Conservation (phyloP, 2,329 filamentous ascomycete species). For the Aspergillus latus region DNA sequence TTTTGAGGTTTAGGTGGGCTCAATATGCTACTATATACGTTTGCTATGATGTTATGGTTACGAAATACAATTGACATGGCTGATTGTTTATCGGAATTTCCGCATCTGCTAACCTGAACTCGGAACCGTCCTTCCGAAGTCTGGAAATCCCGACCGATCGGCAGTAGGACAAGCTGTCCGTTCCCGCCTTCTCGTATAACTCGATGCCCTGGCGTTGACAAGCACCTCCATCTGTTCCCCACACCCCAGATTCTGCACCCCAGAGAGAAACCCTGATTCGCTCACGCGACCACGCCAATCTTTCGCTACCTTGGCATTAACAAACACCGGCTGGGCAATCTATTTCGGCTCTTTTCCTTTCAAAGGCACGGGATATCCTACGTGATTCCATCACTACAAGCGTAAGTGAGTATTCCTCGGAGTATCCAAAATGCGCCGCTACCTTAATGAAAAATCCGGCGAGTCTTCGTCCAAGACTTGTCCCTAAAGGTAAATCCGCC, state of each 20-base stretch:
- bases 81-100: slow-evolving; percentile 1
- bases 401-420: neutral
- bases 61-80: neutral
- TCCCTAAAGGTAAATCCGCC: neutral
- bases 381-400: neutral
- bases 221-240: neutral
- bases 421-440: neutral
- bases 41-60: slow-evolving; percentile 9
- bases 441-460: neutral
- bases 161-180: neutral
- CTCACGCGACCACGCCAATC: neutral
- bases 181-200: neutral
- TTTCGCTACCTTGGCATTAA: neutral
- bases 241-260: neutral
- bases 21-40: neutral
- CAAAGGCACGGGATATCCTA: neutral
- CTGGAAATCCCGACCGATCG: slow-evolving; percentile 5
- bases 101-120: neutral
- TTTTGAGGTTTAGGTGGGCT: neutral
- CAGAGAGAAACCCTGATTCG: neutral
- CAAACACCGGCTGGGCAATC: neutral
- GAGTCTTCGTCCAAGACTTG: too few relatives aligned
- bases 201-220: neutral
- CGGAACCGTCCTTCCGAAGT: neutral
- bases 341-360: neutral